phyloP scores from a whole-genome alignment of 179 eudicot genomes.

The Actinidia polygama region DNA sequence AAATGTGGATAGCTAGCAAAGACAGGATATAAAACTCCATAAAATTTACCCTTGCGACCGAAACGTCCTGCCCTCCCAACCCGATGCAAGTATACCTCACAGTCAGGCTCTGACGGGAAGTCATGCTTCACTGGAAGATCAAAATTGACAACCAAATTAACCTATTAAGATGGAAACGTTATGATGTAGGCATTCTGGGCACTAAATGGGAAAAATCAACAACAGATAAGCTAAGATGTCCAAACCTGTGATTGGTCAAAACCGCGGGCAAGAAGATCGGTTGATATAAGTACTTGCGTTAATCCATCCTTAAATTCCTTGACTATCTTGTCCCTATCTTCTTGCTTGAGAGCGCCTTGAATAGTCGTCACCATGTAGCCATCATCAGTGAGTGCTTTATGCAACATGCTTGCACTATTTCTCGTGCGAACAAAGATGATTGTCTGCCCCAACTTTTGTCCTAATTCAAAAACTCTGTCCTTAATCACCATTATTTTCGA shows the following conservation, averaged over 20 bases:
- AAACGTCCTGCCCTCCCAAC: conserved; percentile 96
- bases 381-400: conserved; percentile 56
- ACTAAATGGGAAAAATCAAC: neutral
- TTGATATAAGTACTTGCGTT: conserved; percentile 86
- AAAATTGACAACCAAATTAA: conserved; percentile 88
- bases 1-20: neutral
- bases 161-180: conserved; percentile 37
- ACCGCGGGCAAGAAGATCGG: conserved; percentile 90
- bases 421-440: conserved; percentile 83
- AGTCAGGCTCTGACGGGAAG: conserved; percentile 63
- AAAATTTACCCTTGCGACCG: conserved; percentile 81
- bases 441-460: conserved; percentile 83
- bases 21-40: neutral
- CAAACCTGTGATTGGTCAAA: conserved; percentile 86
- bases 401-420: conserved; percentile 61
- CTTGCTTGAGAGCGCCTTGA: conserved; percentile 80
- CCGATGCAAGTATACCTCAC: conserved; percentile 94
- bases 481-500: conserved; percentile 69
- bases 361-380: conserved; percentile 91
- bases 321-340: conserved; percentile 85
- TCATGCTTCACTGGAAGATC: conserved; percentile 75
- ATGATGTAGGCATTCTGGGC: neutral
- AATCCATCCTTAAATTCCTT: conserved; percentile 89
- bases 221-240: conserved; percentile 6
- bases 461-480: conserved; percentile 79